phyloP scores from a whole-genome alignment of 106 monocot genomes.

The Narthecium ossifragum region DNA sequence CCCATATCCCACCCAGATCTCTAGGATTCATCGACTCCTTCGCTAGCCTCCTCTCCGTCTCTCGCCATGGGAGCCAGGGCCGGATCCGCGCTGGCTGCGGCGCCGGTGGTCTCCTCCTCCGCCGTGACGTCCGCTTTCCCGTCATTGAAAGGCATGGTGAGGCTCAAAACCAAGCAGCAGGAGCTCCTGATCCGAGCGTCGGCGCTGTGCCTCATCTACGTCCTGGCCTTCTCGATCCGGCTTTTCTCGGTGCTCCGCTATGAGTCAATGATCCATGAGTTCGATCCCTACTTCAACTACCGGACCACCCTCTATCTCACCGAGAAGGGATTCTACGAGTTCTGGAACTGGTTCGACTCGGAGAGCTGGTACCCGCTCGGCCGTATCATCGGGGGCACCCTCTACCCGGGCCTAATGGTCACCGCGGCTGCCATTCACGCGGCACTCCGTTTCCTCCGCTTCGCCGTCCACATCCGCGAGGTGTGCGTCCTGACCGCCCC shows the following conservation, averaged over 20 bases:
- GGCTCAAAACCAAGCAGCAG: constrained; percentile 72
- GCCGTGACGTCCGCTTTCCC: neutral
- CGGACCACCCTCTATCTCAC: constrained; percentile 73
- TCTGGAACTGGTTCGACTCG: constrained; percentile 88
- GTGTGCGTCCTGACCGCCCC: constrained; percentile 81
- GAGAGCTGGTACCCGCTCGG: constrained; percentile 85
- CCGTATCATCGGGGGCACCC: constrained; percentile 71
- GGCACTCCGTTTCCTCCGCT: constrained; percentile 36
- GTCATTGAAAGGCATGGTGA: constrained; percentile 20
- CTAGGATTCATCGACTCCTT: neutral
- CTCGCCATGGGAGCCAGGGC: neutral
- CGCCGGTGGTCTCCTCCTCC: neutral
- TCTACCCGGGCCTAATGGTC: constrained; percentile 76
- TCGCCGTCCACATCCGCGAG: constrained; percentile 74
- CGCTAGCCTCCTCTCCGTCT: neutral
- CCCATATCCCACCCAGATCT: too few relatives aligned
- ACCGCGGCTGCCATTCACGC: constrained; percentile 56
- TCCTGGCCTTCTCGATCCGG: constrained; percentile 66
- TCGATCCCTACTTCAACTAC: constrained; percentile 89
- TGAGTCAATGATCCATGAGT: constrained; percentile 87
- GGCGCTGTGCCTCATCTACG: constrained; percentile 58
- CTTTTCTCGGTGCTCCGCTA: constrained; percentile 77
- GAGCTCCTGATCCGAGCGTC: constrained; percentile 71
- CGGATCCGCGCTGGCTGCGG: neutral
- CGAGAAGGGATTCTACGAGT: constrained; percentile 50